Evolutionary conservation across 2,329 filamentous ascomycete species (phyloP).

Genomic region (Parastagonospora avenae): DNA sequence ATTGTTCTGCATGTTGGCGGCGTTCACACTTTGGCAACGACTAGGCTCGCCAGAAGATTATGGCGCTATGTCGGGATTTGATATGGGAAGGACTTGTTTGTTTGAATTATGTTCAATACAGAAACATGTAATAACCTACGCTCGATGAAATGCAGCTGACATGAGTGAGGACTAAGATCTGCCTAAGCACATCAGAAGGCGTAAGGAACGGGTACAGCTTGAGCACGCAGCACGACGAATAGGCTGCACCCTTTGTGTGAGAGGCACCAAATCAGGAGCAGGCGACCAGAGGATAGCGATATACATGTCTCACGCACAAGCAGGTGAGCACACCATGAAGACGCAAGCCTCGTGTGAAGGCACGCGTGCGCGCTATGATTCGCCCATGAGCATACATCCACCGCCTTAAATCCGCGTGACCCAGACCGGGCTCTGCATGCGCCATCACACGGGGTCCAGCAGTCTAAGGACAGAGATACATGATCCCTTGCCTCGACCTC

Average conservation of each 20-base stretch:
- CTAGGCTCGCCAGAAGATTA: background rate
- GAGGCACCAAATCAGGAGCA: conserved; percentile 4
- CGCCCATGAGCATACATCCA: conserved; percentile 25
- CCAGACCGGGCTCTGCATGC: conserved; percentile 17
- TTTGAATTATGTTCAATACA: too few species aligned
- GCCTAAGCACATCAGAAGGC: background rate
- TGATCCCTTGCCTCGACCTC: conserved; percentile 16
- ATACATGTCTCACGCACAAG: conserved; percentile 20
- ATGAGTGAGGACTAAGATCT: background rate
- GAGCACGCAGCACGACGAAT: background rate
- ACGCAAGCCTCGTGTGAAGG: conserved; percentile 30
- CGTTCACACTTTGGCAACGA: background rate
- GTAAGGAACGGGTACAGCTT: background rate
- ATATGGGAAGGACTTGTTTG: too few species aligned
- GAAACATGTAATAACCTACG: too few species aligned
- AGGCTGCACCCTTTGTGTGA: conserved; percentile 12
- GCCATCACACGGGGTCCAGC: conserved; percentile 33
- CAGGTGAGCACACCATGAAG: conserved; percentile 31
- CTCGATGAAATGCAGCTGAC: too few species aligned
- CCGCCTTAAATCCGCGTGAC: conserved; percentile 36
- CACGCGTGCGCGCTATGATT: conserved; percentile 31
- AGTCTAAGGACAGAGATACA: conserved; percentile 9
- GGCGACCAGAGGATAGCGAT: conserved; percentile 12
- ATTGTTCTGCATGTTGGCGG: background rate
- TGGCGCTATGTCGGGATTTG: background rate